Conservation (phyloP, 1,139 yeast species). For the Kodamaea sp. region DNA sequence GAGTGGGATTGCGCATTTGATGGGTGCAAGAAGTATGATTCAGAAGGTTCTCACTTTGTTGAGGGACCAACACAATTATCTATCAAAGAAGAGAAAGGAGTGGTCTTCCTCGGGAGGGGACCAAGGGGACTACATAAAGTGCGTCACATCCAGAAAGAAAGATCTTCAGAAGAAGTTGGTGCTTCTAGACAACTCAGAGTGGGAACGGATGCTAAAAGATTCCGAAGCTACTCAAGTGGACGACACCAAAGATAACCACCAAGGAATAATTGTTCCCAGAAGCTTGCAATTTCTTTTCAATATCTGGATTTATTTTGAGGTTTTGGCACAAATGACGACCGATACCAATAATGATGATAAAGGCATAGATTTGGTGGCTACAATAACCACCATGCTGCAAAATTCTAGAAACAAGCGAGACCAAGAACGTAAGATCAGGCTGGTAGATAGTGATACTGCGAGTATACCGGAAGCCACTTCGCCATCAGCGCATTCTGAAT, state of each 20-base stretch:
- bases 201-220: constrained; percentile 31
- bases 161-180: constrained; percentile 29
- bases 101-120: constrained; percentile 12
- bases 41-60: constrained; percentile 43
- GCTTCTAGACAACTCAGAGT: constrained; percentile 35
- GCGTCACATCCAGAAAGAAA: constrained; percentile 14
- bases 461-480: constrained; percentile 13
- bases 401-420: constrained; percentile 17
- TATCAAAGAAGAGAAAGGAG: constrained; percentile 16
- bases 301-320: constrained; percentile 67
- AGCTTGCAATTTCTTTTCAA: constrained; percentile 58
- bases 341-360: constrained; percentile 48
- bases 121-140: constrained; percentile 16
- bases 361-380: constrained; percentile 45
- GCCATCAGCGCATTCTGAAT: constrained; percentile 26
- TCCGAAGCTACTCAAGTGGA: constrained; percentile 5
- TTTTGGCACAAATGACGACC: constrained; percentile 63
- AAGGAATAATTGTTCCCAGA: constrained; percentile 32
- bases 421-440: constrained; percentile 8
- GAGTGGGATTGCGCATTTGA: constrained; percentile 66
- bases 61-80: constrained; percentile 24
- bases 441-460: constrained; percentile 8
- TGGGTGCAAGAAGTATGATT: constrained; percentile 67
- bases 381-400: constrained; percentile 36
- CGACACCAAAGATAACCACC: constrained; percentile 6